phyloP scores from a whole-genome alignment of 768 basidiomycete genomes.

The Rhodosporidiobolus sp. region DNA sequence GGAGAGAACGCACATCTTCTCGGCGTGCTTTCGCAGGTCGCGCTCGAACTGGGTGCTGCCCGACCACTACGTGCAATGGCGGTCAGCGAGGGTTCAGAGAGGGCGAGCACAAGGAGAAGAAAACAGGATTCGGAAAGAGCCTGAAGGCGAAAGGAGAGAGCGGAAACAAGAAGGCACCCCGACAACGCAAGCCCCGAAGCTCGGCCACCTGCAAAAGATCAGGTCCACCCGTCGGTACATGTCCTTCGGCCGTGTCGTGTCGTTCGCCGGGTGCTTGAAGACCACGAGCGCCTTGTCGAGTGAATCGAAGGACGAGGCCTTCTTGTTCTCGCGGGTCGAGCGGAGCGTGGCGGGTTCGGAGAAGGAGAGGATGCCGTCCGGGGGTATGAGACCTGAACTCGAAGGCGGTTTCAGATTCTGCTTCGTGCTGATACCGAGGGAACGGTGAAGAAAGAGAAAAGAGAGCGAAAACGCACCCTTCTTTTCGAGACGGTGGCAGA shows the following conservation, averaged over 20 bases:
- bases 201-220: constrained; percentile 24
- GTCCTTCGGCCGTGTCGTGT: constrained; percentile 9
- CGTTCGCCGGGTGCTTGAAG: constrained; percentile 33
- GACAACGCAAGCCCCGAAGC: constrained; percentile 18
- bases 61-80: background rate
- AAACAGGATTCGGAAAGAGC: background rate
- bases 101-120: too few species aligned
- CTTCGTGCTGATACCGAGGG: too few species aligned
- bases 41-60: constrained; percentile 29
- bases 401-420: too few species aligned
- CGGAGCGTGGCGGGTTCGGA: constrained; percentile 24
- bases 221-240: constrained; percentile 33
- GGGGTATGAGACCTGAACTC: constrained; percentile 30
- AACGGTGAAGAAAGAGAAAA: background rate
- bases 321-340: constrained; percentile 26
- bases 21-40: constrained; percentile 29
- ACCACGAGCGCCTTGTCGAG: constrained; percentile 38
- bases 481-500: background rate
- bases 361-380: constrained; percentile 19
- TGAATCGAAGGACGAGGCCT: constrained; percentile 32
- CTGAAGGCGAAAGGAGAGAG: background rate
- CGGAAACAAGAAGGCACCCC: background rate
- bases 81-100: background rate
- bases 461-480: background rate
- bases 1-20: constrained; percentile 12